These are phyloP conservation scores for Ephemerocybe angulata DNA, from an alignment of 768 basidiomycete species.

Conservation along the genomic window DNA sequence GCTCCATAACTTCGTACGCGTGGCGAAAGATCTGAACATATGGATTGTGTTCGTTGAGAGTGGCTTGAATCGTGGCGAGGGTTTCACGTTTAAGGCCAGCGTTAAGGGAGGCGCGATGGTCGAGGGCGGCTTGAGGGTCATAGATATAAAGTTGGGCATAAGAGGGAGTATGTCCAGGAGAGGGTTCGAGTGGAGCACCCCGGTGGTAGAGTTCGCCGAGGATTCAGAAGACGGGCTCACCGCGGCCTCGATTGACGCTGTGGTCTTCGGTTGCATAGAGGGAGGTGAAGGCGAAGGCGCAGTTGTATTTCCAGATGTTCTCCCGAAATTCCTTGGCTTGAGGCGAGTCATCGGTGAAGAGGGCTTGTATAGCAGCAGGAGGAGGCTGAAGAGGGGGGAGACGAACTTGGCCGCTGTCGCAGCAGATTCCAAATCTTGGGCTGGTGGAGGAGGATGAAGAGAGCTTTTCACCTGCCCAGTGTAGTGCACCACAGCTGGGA, in stretches of 20 bases:
- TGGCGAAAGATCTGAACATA: conserved; percentile 10
- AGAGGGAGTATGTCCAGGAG: background rate
- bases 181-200: conserved; percentile 5
- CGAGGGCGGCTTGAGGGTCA: conserved; percentile 11
- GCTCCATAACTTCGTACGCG: conserved; percentile 9
- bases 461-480: background rate
- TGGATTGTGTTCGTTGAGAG: conserved; percentile 8
- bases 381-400: background rate
- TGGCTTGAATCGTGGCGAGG: conserved; percentile 13
- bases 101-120: background rate
- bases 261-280: conserved; percentile 30
- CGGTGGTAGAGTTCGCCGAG: conserved; percentile 13
- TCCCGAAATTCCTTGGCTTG: conserved; percentile 24
- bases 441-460: background rate
- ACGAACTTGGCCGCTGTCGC: conserved; percentile 2
- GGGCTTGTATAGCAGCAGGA: conserved; percentile 1
- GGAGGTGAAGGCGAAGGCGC: conserved; percentile 39
- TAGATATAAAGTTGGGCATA: conserved; percentile 18
- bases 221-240: conserved; percentile 15
- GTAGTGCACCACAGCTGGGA: conserved; percentile 1
- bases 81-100: background rate
- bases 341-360: conserved; percentile 8
- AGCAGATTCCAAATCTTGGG: conserved; percentile 10
- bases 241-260: conserved; percentile 9
- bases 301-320: conserved; percentile 37